Conservation (phyloP, 2,329 filamentous ascomycete species). For the Berkeleyomyces rouxiae region DNA sequence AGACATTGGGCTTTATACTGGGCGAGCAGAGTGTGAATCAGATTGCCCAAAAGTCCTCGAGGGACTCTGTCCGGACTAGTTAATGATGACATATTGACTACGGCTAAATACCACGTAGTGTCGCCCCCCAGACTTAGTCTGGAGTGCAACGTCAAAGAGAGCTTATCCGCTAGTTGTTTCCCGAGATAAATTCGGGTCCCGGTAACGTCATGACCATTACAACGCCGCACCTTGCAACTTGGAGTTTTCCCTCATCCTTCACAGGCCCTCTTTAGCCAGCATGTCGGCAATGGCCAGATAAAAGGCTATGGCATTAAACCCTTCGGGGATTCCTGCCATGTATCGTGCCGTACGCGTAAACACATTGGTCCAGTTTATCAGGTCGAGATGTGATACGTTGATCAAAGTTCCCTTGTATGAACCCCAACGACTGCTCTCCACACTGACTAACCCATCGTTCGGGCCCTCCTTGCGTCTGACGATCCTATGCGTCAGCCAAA, state of each 20-base stretch:
- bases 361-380: constrained; percentile 53
- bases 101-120: neutral
- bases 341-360: constrained; percentile 37
- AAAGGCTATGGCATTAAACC: constrained; percentile 51
- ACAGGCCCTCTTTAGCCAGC: constrained; percentile 49
- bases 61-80: neutral
- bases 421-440: constrained; percentile 44
- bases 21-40: neutral
- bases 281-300: constrained; percentile 52
- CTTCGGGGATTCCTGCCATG: constrained; percentile 35
- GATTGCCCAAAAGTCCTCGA: no score
- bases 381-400: constrained; percentile 44
- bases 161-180: no score
- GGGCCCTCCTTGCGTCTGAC: constrained; percentile 36
- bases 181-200: no score
- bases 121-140: no score
- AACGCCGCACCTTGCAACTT: neutral
- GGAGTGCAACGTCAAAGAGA: no score
- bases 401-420: constrained; percentile 46
- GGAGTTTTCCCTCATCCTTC: neutral
- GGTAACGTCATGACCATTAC: no score
- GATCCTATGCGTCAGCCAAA: constrained; percentile 35
- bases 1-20: neutral
- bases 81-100: neutral
- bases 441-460: constrained; percentile 53